Evolutionary conservation across 139 green algal genomes (phyloP).

Genomic region (Edaphochlamys debaryana): DNA sequence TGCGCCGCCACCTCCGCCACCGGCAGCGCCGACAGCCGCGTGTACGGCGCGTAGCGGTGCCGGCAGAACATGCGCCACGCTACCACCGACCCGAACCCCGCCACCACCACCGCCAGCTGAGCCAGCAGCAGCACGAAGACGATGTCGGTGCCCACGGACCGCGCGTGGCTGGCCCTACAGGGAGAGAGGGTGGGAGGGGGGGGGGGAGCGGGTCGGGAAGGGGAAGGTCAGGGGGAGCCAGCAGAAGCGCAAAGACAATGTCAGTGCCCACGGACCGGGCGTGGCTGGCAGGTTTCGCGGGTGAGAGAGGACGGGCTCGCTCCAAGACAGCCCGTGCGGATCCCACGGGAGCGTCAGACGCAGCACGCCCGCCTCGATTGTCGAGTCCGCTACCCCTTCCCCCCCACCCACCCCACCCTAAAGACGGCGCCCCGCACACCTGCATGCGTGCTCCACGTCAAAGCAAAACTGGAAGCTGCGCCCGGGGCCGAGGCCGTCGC

Average conservation of each 20-base stretch:
- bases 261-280: neutral
- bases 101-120: conserved; percentile 19
- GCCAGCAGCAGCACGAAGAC: conserved; percentile 15
- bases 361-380: too few relatives aligned
- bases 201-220: too few relatives aligned
- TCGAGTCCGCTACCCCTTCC: too few relatives aligned
- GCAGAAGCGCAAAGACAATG: conserved; percentile 20
- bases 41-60: conserved; percentile 15
- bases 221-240: too few relatives aligned
- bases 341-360: too few relatives aligned
- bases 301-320: too few relatives aligned
- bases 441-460: conserved; percentile 13
- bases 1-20: conserved; percentile 19
- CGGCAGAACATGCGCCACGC: conserved; percentile 33
- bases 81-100: conserved; percentile 11
- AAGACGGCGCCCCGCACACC: too few relatives aligned
- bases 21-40: conserved; percentile 19
- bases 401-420: too few relatives aligned
- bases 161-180: neutral
- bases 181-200: too few relatives aligned
- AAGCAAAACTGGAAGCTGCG: conserved; percentile 32
- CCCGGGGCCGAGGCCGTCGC: neutral
- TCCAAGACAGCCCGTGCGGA: too few relatives aligned
- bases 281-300: too few relatives aligned
- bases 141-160: neutral